Base-by-base conservation (phyloP, 1,139 yeast species). In the Candida gigantensis region DNA sequence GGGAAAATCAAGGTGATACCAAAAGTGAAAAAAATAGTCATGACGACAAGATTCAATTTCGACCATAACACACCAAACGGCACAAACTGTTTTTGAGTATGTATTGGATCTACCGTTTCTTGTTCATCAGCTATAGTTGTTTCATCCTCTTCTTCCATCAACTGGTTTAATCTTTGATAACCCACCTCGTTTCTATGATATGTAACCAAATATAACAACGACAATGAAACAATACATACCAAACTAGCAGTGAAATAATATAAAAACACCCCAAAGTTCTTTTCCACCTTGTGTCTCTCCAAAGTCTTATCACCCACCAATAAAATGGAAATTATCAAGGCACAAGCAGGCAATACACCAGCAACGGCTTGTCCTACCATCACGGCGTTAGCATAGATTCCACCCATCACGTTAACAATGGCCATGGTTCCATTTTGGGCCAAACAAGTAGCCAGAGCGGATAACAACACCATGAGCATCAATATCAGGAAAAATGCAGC, bases 291-390 rank as follows among this genome's bases (percentile, higher is more conserved):
- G n/a, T 49, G 40, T 10, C 45, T 38, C 1, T 51, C 52, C 3
- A 44, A 47, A 6, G 45, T 41, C 11, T 51, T 50, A 10, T 55
- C 58, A 6, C 76, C 77, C 3, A 75, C 57, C 27, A 77, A 45
- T 28, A 83, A 73, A 9, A 69, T 60, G 1, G 90, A 77, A 1
- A 78, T 35, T 33, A 90, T 80, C 36, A 89, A 67, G 0, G 95
- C 84, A 11, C 84, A 59, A 0, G 96, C 80, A 1, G 97, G 97
- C 34, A 90, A 65, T 0, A 90, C 95, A 1, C 97, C 97, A 0
- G 97, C 89, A 10, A 90, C 68, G 0, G 96, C 96, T 58, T 92
- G 96, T 1, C 98, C 98, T 5, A 89, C 89, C 85, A 92, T 86
- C 3, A 85, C 85, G 0, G 86, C 95, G 52, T 90, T 95, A 11